phyloP scores from a whole-genome alignment of 768 basidiomycete species.

The Boletus barrowsii region DNA sequence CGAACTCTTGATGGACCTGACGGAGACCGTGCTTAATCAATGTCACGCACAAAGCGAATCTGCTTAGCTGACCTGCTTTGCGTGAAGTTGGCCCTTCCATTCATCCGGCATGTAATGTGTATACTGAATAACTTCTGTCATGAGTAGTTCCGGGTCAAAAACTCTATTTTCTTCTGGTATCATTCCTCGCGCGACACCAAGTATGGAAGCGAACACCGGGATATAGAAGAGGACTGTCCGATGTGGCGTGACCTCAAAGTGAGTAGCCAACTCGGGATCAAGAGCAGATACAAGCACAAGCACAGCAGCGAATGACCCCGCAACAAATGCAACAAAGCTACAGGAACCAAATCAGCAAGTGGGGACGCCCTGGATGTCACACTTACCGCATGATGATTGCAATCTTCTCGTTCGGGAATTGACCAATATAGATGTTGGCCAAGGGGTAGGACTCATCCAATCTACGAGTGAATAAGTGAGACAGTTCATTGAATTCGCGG shows the following conservation, averaged over 20 bases:
- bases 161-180: slow-evolving; percentile 91
- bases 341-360: slow-evolving; percentile 1
- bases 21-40: neutral
- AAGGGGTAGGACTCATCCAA: slow-evolving; percentile 85
- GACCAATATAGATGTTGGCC: slow-evolving; percentile 94
- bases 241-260: slow-evolving; percentile 92
- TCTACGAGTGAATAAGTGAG: slow-evolving; percentile 85
- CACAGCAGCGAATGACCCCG: slow-evolving; percentile 95
- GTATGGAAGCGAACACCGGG: slow-evolving; percentile 78
- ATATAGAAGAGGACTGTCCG: slow-evolving; percentile 94
- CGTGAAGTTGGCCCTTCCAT: slow-evolving; percentile 88
- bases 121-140: slow-evolving; percentile 89
- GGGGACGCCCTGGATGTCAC: neutral
- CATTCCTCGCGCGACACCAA: slow-evolving; percentile 92
- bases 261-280: slow-evolving; percentile 90
- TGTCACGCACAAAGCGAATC: neutral
- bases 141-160: slow-evolving; percentile 89
- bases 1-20: slow-evolving; percentile 88
- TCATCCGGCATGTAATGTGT: slow-evolving; percentile 96
- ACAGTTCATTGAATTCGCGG: slow-evolving; percentile 96
- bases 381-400: slow-evolving; percentile 85
- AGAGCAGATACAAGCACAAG: slow-evolving; percentile 87
- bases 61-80: slow-evolving; percentile 60
- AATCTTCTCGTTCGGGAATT: slow-evolving; percentile 94
- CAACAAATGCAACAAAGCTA: slow-evolving; percentile 94